Percentiles rank a stretch among this genome's conserved stretches.
These are phyloP conservation scores for Zizania palustris DNA, from an alignment of 202 grass and related monocot species.

Conservation along the genomic window DNA sequence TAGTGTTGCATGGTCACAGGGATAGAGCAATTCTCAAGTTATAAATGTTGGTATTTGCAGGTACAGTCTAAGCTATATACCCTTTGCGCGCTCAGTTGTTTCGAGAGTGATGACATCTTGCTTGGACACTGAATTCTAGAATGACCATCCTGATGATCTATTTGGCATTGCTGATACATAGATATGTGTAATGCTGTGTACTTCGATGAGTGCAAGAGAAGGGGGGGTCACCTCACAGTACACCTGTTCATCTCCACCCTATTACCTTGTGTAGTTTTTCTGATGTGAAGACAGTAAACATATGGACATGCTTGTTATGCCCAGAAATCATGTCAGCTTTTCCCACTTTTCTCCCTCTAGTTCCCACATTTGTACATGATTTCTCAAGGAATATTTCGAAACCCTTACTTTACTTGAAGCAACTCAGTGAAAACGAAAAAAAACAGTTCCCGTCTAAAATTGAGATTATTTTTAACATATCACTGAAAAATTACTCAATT, in stretches of 20 bases:
- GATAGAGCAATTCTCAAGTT: conserved; percentile 21
- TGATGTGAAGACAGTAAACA: neutral
- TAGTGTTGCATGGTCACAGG: neutral
- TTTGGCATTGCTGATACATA: neutral
- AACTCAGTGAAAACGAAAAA: too few relatives aligned
- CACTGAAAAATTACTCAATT: too few relatives aligned
- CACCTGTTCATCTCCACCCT: neutral
- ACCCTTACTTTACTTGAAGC: too few relatives aligned
- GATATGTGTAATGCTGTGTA: conserved; percentile 26
- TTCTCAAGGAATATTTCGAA: too few relatives aligned
- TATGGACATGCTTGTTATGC: neutral
- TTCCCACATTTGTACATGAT: neutral
- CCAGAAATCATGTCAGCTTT: conserved; percentile 18
- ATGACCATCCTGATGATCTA: conserved; percentile 14
- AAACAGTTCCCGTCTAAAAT: too few relatives aligned
- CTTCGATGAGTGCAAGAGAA: conserved; percentile 9
- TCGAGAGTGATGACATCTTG: conserved; percentile 86
- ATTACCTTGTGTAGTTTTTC: neutral
- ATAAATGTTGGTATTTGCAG: conserved; percentile 52
- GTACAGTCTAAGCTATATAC: conserved; percentile 99
- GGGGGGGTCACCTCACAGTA: conserved; percentile 3
- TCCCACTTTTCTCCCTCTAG: neutral
- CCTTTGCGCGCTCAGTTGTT: conserved; percentile 90
- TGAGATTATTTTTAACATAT: too few relatives aligned
- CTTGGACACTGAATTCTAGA: conserved; percentile 95